Percentiles rank a stretch among this genome's conserved stretches.
Evolutionary conservation across 768 basidiomycete genomes (phyloP).

Genomic region (Leccinum obscurum): DNA sequence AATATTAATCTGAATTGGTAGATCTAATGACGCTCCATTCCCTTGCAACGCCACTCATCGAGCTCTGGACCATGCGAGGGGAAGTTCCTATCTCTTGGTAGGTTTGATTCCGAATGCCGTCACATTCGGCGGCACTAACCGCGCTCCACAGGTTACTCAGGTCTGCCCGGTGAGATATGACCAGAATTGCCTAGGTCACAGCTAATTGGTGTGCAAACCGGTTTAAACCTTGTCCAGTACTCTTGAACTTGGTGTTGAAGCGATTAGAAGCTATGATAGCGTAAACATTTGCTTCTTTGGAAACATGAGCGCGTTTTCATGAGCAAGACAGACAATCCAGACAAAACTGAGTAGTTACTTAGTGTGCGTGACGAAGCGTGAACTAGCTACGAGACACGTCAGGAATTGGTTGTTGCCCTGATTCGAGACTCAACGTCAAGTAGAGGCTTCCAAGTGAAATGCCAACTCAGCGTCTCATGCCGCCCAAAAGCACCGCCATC

Average conservation of each 20-base stretch:
- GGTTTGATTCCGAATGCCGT: conserved; percentile 19
- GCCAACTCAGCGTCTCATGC: conserved; percentile 32
- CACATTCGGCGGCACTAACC: conserved; percentile 2
- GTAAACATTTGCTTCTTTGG: not conserved
- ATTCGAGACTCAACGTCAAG: conserved; percentile 31
- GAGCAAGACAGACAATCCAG: not conserved
- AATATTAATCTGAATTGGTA: not conserved
- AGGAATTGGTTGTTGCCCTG: conserved; percentile 12
- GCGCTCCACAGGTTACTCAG: not conserved
- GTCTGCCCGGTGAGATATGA: not conserved
- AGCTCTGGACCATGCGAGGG: not conserved
- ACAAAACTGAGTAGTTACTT: not conserved
- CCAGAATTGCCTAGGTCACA: not conserved
- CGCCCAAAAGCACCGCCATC: conserved; percentile 42
- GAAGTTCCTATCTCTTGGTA: conserved; percentile 13
- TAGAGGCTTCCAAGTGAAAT: conserved; percentile 24
- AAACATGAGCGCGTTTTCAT: not conserved
- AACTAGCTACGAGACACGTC: conserved; percentile 12
- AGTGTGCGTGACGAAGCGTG: conserved; percentile 4
- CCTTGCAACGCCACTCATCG: conserved; percentile 8
- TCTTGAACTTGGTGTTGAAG: conserved; percentile 4
- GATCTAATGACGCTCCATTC: conserved; percentile 2
- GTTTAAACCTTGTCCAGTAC: conserved; percentile 10
- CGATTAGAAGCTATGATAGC: conserved; percentile 4
- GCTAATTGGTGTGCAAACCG: conserved; percentile 8